Percentiles rank a stretch among this genome's conserved stretches.
Evolutionary conservation across 352 stramenopile genomes (phyloP).

Genomic region (Phytophthora hibernalis): DNA sequence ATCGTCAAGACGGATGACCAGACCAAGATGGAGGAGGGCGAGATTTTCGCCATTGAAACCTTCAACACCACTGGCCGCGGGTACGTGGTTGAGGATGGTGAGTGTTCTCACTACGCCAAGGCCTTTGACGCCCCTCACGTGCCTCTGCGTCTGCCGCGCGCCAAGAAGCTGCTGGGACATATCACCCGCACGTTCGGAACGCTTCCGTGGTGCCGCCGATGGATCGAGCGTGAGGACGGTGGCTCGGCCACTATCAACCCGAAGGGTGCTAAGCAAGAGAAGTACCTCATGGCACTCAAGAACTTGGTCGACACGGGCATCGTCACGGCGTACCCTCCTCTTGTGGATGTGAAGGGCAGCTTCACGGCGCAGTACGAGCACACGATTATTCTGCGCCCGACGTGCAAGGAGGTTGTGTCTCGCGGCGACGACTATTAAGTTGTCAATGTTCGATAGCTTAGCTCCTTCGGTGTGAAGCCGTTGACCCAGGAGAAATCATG

Average conservation of each 20-base stretch:
- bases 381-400: conserved; percentile 96
- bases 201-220: conserved; percentile 97
- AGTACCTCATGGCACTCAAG: conserved; percentile 98
- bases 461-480: conserved; percentile 24
- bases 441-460: conserved; percentile 6
- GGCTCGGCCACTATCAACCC: conserved; percentile 93
- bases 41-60: conserved; percentile 98
- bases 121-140: conserved; percentile 95
- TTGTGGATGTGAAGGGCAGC: conserved; percentile 95
- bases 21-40: conserved; percentile 97
- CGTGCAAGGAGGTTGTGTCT: conserved; percentile 98
- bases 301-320: conserved; percentile 98
- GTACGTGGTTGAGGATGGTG: conserved; percentile 93
- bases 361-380: conserved; percentile 99
- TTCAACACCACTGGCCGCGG: conserved; percentile 92
- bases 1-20: conserved; percentile 95
- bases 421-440: conserved; percentile 97
- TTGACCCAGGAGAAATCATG: conserved; percentile 16
- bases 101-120: conserved; percentile 99
- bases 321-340: conserved; percentile 95
- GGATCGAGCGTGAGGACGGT: conserved; percentile 97
- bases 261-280: conserved; percentile 96
- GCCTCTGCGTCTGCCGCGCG: conserved; percentile 88
- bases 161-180: conserved; percentile 96
- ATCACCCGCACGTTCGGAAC: conserved; percentile 99